Base-by-base conservation (phyloP, 345 rosid genomes). In the Erysimum cheiranthoides region DNA sequence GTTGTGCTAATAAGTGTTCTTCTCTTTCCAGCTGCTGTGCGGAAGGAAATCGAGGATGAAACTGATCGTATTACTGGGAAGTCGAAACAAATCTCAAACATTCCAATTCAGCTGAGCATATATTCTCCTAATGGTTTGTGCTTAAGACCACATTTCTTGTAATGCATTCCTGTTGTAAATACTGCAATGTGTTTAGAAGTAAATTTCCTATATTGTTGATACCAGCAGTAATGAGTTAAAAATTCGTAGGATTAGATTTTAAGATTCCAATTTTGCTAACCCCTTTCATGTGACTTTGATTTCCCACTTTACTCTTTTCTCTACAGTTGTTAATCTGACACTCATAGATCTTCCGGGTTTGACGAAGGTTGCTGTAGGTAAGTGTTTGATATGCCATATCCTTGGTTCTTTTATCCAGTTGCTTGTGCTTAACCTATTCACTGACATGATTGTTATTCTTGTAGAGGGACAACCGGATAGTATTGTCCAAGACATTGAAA, bases 321-420 rank as follows among this genome's bases (percentile, higher is more conserved):
- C 66, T 61, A 70, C 92, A 95, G 99, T 95, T 81, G 99, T 95
- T 83, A 93, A 95, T 77, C 84, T 95, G 84, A 95, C 99, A 60
- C 92, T 95, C 70, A 87, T 95, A 66, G 99, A 95, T 87, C 96
- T 95, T 80, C 99, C 99, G 71, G 99, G 99, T n/a, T 86, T 95
- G 92, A 95, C 98, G 3, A 95, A 95, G 89, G 99, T 95, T 76
- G 98, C 99, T 73, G 96, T 91, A 79, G 99, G 97, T 95, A 89
- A 90, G 71, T 61, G 52, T 31, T 67, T 61, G 30, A 28, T 35
- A 42, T 42, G 58, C 66, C 69, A 84, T 54, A 61, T 73, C 63
- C 27, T 61, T 84, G 83, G 62, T 82, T 65, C 64, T 71, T 65
- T 63, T 82, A 35, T 61, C 45, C 13, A 8, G 28, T 45, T 21